Evolutionary conservation across 2,329 filamentous ascomycete species (phyloP).

Genomic region (Fusarium keratoplasticum): DNA sequence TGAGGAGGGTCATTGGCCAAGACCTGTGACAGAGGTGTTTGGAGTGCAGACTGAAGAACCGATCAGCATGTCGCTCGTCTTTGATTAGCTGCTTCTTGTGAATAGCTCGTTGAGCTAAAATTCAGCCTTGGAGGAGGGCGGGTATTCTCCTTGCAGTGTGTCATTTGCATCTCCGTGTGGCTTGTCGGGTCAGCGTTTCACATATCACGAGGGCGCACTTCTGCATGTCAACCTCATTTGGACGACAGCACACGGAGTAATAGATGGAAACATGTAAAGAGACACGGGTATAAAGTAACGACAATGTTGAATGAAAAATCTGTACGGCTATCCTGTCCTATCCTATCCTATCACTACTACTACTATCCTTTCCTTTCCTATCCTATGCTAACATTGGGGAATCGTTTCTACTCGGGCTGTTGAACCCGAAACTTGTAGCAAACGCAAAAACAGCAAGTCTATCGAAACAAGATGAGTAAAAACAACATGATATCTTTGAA

Average conservation of each 20-base stretch:
- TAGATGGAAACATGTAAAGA: background rate
- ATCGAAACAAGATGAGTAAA: constrained; percentile 32
- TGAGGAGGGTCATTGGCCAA: background rate
- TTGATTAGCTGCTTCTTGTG: background rate
- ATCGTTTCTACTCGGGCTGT: constrained; percentile 41
- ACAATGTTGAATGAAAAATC: constrained; percentile 1
- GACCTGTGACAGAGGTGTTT: background rate
- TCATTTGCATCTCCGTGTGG: background rate
- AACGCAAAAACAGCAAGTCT: constrained; percentile 40
- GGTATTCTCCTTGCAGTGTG: background rate
- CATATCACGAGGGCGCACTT: background rate
- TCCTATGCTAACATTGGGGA: constrained; percentile 40
- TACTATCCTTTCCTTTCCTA: constrained; percentile 21
- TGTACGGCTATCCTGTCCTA: background rate
- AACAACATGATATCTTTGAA: constrained; percentile 17
- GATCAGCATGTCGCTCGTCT: background rate
- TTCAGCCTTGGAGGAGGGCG: constrained; percentile 1
- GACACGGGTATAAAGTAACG: background rate
- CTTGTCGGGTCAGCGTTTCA: constrained; percentile 19
- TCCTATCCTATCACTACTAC: constrained; percentile 18
- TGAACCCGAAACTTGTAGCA: constrained; percentile 37
- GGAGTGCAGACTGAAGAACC: background rate
- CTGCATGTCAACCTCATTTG: constrained; percentile 1
- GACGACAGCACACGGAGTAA: background rate
- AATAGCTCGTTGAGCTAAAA: background rate